Percentiles rank a stretch among this genome's conserved stretches.
Conservation (phyloP, 2,329 filamentous ascomycete genomes). For the Leptographium galeiforme region DNA sequence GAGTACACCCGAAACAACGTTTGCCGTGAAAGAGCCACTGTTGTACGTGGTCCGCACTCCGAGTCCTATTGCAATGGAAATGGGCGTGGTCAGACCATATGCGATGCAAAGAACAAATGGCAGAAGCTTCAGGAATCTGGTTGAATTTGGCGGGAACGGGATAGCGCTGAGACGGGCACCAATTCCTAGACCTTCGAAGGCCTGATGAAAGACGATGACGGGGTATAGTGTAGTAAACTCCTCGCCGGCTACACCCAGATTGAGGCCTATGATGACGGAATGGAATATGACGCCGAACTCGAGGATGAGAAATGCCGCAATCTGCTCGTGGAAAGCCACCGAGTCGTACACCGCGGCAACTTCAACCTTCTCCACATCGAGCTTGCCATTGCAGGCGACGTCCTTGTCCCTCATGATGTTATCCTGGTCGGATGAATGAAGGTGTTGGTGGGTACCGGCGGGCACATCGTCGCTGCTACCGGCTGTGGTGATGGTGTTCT, state of each 20-base stretch:
- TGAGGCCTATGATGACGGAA: conserved; percentile 85
- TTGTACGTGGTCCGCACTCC: conserved; percentile 56
- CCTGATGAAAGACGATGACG: conserved; percentile 76
- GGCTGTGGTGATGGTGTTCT: conserved; percentile 27
- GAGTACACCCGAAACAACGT: conserved; percentile 77
- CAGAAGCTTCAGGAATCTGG: conserved; percentile 46
- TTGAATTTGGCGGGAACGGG: conserved; percentile 46
- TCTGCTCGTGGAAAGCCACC: conserved; percentile 25
- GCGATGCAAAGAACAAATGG: conserved; percentile 60
- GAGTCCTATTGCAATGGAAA: conserved; percentile 74
- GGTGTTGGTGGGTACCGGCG: conserved; percentile 38
- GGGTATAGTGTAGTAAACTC: conserved; percentile 49
- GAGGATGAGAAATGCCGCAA: conserved; percentile 62
- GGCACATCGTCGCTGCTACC: conserved; percentile 1
- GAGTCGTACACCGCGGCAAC: conserved; percentile 14
- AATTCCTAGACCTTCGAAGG: conserved; percentile 86
- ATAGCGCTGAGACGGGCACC: conserved; percentile 70
- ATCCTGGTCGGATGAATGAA: conserved; percentile 62
- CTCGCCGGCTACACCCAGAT: conserved; percentile 45
- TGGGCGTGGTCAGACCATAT: conserved; percentile 71
- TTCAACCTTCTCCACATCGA: conserved; percentile 43
- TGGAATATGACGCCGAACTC: conserved; percentile 95
- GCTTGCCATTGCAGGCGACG: conserved; percentile 53
- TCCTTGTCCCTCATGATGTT: conserved; percentile 57
- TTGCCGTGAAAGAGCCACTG: conserved; percentile 38